These are phyloP conservation scores for Asterochloris erici DNA, from an alignment of 139 green algal species.

Conservation along the genomic window DNA sequence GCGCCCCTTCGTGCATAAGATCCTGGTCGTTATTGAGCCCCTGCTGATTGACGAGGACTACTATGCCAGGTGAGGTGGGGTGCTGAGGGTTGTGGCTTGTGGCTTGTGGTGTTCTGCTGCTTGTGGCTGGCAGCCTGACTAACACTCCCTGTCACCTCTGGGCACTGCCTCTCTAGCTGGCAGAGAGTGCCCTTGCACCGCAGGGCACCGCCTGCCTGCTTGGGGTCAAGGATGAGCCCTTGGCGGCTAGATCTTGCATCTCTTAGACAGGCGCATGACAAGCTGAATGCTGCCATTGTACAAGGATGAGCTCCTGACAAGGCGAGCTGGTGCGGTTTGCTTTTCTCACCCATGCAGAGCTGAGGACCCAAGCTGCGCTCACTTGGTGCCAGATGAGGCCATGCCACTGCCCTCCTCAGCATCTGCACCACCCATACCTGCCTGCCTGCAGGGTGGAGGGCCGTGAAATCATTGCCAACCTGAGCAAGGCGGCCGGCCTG, in stretches of 20 bases:
- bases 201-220: no score
- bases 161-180: not conserved
- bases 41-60: slow-evolving; percentile 99
- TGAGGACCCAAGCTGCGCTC: no score
- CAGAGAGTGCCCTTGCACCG: no score
- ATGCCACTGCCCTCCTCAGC: not conserved
- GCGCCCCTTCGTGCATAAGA: slow-evolving; percentile 98
- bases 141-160: not conserved
- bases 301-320: not conserved
- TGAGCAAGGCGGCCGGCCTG: slow-evolving; percentile 91
- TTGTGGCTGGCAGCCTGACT: not conserved
- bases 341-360: no score
- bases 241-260: no score
- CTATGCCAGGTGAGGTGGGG: slow-evolving; percentile 76
- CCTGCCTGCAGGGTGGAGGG: slow-evolving; percentile 60
- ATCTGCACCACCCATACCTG: not conserved
- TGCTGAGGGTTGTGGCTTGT: slow-evolving; percentile 34
- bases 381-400: not conserved
- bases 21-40: slow-evolving; percentile 99
- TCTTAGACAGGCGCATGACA: no score
- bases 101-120: not conserved
- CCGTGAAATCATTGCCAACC: slow-evolving; percentile 98
- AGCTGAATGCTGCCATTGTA: no score
- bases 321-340: no score
- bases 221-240: no score